Evolutionary conservation across 2,329 filamentous ascomycete species (phyloP), one percentile per base, ranked within the genome.

Genomic region (Fusarium sp.): DNA sequence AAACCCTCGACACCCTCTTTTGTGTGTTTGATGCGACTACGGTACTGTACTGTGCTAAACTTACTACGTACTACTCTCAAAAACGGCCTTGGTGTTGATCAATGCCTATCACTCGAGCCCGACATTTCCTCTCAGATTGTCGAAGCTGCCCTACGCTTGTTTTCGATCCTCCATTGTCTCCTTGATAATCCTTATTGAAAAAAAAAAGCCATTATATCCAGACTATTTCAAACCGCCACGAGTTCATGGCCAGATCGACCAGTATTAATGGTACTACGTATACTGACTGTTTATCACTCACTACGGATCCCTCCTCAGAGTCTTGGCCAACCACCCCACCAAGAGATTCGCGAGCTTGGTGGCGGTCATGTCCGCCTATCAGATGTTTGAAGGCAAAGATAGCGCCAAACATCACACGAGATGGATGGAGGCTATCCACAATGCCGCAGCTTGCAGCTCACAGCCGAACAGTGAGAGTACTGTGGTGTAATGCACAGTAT

Each of bases 281-380:
- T 21, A 28, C 24, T 19, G 22, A 13, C 40, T 31, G 28, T 31
- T 31, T 31, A 31, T 56, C 22, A 49, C 19, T 21, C 24, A 42
- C 43, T 40, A 33, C 31, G 40, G 42, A 38, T 47, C 2, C n/a
- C 26, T 51, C 26, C 21, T 36, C 54, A 17, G 24, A 52, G 46
- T 59, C 57, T 62, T 58, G 36, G 55, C 64, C 55, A 39, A 50
- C 54, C 46, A 60, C 67, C 62, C 69, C 52, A 54, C 50, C 54
- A 60, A 51, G 53, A 71, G 70, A 74, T 74, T 73, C 60, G 72
- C 71, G 72, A 74, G 59, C 40, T 62, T 53, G 50, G 68, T 68
- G 57, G 63, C 61, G 55, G 56, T 28, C 38, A 47, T 43, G 39
- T 42, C 66, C 67, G 44, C 68, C 61, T 73, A 72, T 73, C 58